A percentile compares a stretch with the other conserved stretches of the same genome.
phyloP scores from a whole-genome alignment of 208 protist genomes.

The Leishmania aethiopica region DNA sequence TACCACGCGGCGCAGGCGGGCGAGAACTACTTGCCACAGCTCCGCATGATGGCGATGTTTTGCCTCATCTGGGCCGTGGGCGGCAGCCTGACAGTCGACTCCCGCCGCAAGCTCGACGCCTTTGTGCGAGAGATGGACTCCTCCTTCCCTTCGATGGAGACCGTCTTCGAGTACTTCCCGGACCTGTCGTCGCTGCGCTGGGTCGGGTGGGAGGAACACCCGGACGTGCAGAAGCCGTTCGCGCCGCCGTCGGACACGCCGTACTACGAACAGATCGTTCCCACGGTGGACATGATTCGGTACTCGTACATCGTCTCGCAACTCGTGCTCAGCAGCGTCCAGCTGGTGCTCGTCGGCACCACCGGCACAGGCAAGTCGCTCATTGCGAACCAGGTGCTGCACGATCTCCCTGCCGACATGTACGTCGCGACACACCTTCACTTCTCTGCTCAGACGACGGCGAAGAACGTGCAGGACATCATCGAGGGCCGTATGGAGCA shows the following conservation, averaged over 20 bases:
- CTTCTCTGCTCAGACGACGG: constrained; percentile 96
- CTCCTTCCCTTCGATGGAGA: constrained; percentile 95
- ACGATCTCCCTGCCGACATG: constrained; percentile 69
- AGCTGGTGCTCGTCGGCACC: constrained; percentile 95
- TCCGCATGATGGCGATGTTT: constrained; percentile 96
- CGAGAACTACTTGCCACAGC: constrained; percentile 90
- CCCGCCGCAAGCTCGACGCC: constrained; percentile 93
- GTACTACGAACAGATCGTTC: constrained; percentile 96
- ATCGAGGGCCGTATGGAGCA: constrained; percentile 97
- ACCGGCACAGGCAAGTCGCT: constrained; percentile 98
- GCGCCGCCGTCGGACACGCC: constrained; percentile 83
- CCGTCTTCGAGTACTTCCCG: constrained; percentile 98
- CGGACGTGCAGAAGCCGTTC: constrained; percentile 85
- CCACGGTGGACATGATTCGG: constrained; percentile 97
- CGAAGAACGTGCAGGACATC: constrained; percentile 95
- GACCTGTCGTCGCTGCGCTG: constrained; percentile 91
- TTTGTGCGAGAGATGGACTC: constrained; percentile 96
- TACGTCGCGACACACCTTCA: constrained; percentile 94
- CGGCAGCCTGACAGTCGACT: constrained; percentile 90
- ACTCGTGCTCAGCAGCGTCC: constrained; percentile 84
- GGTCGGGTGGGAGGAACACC: constrained; percentile 95
- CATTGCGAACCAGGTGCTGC: constrained; percentile 89
- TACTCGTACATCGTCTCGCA: constrained; percentile 95
- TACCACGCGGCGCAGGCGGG: constrained; percentile 85
- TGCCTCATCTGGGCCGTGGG: constrained; percentile 96